A percentile compares a stretch with the other conserved stretches of the same genome.
Evolutionary conservation across 2,329 filamentous ascomycete genomes (phyloP).

Genomic region (Claviceps sp.): DNA sequence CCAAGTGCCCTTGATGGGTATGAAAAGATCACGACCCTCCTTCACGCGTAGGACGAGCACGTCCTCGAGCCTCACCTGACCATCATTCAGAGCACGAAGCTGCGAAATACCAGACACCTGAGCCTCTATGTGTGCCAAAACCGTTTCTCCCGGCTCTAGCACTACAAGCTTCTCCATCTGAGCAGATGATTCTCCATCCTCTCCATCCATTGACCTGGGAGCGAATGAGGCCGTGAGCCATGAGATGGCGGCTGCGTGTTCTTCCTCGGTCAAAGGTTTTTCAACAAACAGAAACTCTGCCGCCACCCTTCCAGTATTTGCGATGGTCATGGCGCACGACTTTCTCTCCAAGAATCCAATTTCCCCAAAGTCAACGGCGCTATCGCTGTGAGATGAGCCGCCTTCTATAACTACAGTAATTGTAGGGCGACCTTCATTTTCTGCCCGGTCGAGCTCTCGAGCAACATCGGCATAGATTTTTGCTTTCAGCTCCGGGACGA

Average conservation of each 20-base stretch:
- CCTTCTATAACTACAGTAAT: conserved; percentile 71
- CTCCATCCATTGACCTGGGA: conserved; percentile 19
- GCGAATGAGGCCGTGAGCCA: conserved; percentile 65
- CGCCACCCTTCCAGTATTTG: conserved; percentile 76
- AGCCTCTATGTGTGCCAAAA: conserved; percentile 54
- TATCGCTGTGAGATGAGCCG: conserved; percentile 28
- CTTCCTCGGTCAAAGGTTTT: conserved; percentile 40
- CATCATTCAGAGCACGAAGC: conserved; percentile 59
- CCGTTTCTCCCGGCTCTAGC: conserved; percentile 74
- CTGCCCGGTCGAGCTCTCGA: conserved; percentile 73
- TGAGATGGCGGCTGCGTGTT: conserved; percentile 25
- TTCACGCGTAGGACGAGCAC: conserved; percentile 75
- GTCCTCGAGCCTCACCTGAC: conserved; percentile 57
- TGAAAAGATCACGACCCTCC: conserved; percentile 80
- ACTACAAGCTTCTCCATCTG: conserved; percentile 39
- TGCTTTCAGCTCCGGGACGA: conserved; percentile 72
- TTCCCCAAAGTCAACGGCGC: conserved; percentile 63
- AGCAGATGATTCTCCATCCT: conserved; percentile 8
- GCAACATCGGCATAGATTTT: conserved; percentile 78
- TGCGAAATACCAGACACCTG: conserved; percentile 50
- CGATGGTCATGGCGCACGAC: conserved; percentile 61
- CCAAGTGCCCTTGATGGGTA: conserved; percentile 70
- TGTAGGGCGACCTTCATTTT: conserved; percentile 77
- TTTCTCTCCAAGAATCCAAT: conserved; percentile 56
- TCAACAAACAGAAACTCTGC: conserved; percentile 73